Evolutionary conservation across 805 yeast genomes (phyloP).

Genomic region (Zygoascus biomembranicola): DNA sequence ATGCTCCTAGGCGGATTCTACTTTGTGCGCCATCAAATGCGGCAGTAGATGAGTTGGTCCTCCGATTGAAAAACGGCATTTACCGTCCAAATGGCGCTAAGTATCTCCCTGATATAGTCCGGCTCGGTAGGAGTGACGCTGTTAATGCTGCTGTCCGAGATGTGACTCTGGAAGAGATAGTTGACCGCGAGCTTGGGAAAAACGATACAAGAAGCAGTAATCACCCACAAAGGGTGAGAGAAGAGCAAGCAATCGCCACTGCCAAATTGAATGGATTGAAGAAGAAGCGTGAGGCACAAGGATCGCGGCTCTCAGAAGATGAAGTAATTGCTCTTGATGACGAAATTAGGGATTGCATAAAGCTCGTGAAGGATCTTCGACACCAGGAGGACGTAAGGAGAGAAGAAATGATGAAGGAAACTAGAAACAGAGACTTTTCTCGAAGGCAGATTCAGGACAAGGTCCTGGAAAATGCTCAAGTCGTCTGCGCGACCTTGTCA

Average conservation of each 20-base stretch:
- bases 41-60: conserved; percentile 90
- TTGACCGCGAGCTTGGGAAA: conserved; percentile 45
- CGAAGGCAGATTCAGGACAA: conserved; percentile 67
- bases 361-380: conserved; percentile 59
- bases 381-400: conserved; percentile 69
- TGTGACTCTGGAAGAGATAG: conserved; percentile 76
- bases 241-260: not conserved
- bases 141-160: conserved; percentile 76
- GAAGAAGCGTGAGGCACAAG: not conserved
- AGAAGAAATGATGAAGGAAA: conserved; percentile 59
- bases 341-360: conserved; percentile 49
- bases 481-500: conserved; percentile 85
- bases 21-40: conserved; percentile 99
- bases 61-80: conserved; percentile 73
- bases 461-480: conserved; percentile 64
- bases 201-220: conserved; percentile 2
- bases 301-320: conserved; percentile 19
- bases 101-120: conserved; percentile 60
- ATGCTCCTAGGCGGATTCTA: conserved; percentile 39
- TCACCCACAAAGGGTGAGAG: not conserved
- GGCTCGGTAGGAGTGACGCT: conserved; percentile 86
- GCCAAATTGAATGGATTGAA: not conserved
- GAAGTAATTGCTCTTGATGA: conserved; percentile 28
- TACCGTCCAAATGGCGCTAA: conserved; percentile 32
- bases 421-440: conserved; percentile 69